Conservation (phyloP, 108 stramenopile species). For the Skeletonema menzelii region DNA sequence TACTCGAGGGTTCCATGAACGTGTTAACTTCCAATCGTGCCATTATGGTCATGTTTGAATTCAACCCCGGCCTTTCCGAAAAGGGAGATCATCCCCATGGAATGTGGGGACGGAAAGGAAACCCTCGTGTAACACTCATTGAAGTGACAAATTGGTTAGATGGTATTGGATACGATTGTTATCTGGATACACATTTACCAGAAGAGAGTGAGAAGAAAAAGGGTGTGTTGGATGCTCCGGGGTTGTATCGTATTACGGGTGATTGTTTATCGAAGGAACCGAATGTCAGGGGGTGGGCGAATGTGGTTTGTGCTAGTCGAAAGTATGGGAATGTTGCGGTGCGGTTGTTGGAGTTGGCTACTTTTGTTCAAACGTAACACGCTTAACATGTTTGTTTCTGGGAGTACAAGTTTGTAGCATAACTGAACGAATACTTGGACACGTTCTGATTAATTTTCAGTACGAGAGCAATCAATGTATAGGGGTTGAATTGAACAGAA, state of each 20-base stretch:
- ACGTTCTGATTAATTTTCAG: too few relatives aligned
- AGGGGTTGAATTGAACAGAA: too few relatives aligned
- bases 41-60: constrained; percentile 44
- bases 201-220: constrained; percentile 8
- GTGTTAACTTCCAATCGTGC: constrained; percentile 21
- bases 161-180: constrained; percentile 30
- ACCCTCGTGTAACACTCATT: constrained; percentile 19
- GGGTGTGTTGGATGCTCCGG: constrained; percentile 21
- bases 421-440: too few relatives aligned
- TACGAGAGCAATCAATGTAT: too few relatives aligned
- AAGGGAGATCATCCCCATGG: constrained; percentile 30
- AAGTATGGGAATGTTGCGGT: constrained; percentile 29
- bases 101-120: constrained; percentile 32
- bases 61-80: constrained; percentile 36
- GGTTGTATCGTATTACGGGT: constrained; percentile 41
- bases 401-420: too few relatives aligned
- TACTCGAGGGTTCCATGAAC: constrained; percentile 12
- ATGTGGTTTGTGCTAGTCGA: constrained; percentile 43
- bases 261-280: constrained; percentile 32
- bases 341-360: constrained; percentile 3
- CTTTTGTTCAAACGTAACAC: background rate
- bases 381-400: too few relatives aligned
- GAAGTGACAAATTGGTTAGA: constrained; percentile 26
- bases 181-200: constrained; percentile 27
- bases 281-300: constrained; percentile 42